Conservation (phyloP, 1,139 yeast genomes). For the Suhomyces terraborum region DNA sequence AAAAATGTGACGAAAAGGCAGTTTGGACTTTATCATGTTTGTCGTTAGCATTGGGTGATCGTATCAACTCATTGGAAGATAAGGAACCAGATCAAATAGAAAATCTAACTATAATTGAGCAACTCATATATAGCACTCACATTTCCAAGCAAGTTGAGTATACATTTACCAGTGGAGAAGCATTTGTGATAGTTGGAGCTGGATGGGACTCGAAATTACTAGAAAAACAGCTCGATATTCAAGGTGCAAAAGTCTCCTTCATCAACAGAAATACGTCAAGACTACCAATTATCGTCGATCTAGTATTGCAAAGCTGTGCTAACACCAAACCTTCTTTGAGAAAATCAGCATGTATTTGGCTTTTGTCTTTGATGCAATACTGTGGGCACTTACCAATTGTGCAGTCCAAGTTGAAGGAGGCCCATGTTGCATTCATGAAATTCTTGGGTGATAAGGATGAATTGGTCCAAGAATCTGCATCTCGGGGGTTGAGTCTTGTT, state of each 20-base stretch:
- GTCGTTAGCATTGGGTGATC: constrained; percentile 41
- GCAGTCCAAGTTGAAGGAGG: constrained; percentile 47
- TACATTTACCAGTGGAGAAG: constrained; percentile 83
- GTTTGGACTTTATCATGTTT: constrained; percentile 58
- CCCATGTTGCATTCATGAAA: constrained; percentile 74
- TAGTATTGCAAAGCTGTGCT: constrained; percentile 54
- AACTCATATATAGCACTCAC: constrained; percentile 58
- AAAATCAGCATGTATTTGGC: constrained; percentile 83
- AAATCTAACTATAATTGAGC: constrained; percentile 39
- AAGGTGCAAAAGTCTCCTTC: constrained; percentile 26
- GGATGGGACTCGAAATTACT: constrained; percentile 76
- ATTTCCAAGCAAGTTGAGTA: constrained; percentile 71
- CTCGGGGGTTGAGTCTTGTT: constrained; percentile 80
- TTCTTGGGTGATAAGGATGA: constrained; percentile 82
- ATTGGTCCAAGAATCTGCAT: constrained; percentile 85
- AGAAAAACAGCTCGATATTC: constrained; percentile 53
- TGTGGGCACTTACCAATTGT: constrained; percentile 55
- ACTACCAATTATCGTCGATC: constrained; percentile 41
- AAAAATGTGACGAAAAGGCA: constrained; percentile 63
- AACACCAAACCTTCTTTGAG: constrained; percentile 73
- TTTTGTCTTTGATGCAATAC: constrained; percentile 75
- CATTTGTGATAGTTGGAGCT: constrained; percentile 65
- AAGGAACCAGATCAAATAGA: constrained; percentile 11
- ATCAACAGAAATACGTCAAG: constrained; percentile 27
- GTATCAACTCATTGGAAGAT: constrained; percentile 1